Conservation (phyloP, 768 basidiomycete species). For the Suillus subalutaceus region DNA sequence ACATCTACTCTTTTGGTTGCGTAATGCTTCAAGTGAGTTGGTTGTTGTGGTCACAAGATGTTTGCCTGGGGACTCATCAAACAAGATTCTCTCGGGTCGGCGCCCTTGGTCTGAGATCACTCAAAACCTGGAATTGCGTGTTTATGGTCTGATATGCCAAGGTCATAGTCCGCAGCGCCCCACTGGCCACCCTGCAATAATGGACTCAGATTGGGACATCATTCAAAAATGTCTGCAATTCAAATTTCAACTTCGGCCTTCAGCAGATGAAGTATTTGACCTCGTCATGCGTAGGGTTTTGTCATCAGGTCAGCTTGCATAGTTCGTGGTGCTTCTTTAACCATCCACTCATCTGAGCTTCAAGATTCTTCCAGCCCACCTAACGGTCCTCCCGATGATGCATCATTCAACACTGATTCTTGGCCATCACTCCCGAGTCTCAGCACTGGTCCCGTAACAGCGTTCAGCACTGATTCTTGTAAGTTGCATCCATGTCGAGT, state of each 20-base stretch:
- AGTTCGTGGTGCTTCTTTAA: background rate
- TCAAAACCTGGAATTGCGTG: background rate
- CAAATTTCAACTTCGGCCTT: background rate
- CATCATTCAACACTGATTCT: no score
- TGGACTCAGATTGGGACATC: background rate
- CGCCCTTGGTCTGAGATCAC: background rate
- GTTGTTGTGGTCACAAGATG: background rate
- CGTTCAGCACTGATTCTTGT: no score
- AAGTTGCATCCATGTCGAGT: no score
- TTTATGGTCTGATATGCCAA: background rate
- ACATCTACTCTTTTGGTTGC: slow-evolving; percentile 6
- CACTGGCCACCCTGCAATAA: background rate
- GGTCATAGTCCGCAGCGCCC: background rate
- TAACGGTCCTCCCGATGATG: no score
- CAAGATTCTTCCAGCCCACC: background rate
- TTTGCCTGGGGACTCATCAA: background rate
- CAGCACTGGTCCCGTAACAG: no score
- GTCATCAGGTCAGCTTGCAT: background rate
- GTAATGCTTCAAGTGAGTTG: slow-evolving; percentile 3
- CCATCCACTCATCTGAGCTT: background rate
- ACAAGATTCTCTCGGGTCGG: background rate
- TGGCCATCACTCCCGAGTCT: no score
- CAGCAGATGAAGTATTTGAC: background rate
- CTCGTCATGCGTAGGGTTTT: background rate
- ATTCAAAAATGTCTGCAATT: background rate